Percentiles rank a stretch among this genome's conserved stretches.
phyloP scores from a whole-genome alignment of 306 rosid genomes.

The Hippophae rhamnoides region DNA sequence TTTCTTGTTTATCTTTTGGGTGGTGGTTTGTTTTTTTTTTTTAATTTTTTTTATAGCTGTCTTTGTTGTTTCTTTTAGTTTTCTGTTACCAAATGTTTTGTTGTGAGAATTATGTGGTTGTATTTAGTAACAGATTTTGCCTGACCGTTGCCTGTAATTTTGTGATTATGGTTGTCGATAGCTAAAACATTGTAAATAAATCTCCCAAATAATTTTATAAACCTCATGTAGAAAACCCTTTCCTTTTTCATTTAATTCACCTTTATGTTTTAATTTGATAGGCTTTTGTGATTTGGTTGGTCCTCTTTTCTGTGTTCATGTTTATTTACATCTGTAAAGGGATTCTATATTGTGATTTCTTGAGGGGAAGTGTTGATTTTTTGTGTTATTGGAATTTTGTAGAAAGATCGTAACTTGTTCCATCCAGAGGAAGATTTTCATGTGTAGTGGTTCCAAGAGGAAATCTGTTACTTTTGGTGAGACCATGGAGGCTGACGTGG shows the following conservation, averaged over 20 bases:
- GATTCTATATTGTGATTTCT: neutral
- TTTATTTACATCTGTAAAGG: neutral
- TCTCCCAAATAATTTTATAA: slow-evolving; percentile 10
- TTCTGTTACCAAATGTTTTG: too few species aligned
- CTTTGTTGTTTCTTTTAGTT: too few species aligned
- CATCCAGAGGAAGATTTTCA: slow-evolving; percentile 22
- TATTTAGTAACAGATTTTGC: too few species aligned
- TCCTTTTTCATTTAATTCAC: neutral
- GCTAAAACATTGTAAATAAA: neutral
- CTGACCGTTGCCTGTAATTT: neutral
- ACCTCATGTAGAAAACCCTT: neutral
- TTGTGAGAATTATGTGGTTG: too few species aligned
- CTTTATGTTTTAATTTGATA: neutral
- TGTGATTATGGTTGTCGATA: slow-evolving; percentile 1
- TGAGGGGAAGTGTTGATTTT: slow-evolving; percentile 1
- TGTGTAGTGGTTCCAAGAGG: slow-evolving; percentile 62
- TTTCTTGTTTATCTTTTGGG: neutral
- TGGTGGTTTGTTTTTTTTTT: neutral
- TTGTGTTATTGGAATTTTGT: slow-evolving; percentile 8
- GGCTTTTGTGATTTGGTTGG: slow-evolving; percentile 3
- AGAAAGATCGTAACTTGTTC: slow-evolving; percentile 8
- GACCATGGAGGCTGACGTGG: slow-evolving; percentile 33
- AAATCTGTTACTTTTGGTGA: slow-evolving; percentile 39
- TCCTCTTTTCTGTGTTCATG: neutral
- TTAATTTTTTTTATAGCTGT: neutral